These are phyloP conservation scores for Aspergillus fumigatus DNA, from an alignment of 2,329 filamentous ascomycete genomes.

Conservation along the genomic window DNA sequence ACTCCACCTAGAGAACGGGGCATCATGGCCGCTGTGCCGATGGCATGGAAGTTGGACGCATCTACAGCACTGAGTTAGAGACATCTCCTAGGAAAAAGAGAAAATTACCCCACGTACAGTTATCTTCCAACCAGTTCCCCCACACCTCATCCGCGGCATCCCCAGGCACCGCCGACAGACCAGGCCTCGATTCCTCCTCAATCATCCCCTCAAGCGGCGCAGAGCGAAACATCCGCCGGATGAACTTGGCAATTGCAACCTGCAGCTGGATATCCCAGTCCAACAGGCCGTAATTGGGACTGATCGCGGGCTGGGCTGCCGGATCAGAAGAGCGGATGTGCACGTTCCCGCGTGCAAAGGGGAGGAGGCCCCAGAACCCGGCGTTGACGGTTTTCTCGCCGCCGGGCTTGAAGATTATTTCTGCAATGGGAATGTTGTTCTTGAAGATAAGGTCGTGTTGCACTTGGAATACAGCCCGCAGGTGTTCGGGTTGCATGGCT, in stretches of 20 bases:
- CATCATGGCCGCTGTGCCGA: constrained; percentile 30
- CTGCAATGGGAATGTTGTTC: no score
- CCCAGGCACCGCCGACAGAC: constrained; percentile 14
- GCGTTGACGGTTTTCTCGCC: no score
- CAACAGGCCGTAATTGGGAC: constrained; percentile 30
- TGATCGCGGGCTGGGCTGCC: constrained; percentile 17
- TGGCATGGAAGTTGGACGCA: constrained; percentile 27
- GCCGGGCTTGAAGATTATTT: no score
- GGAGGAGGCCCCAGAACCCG: constrained; percentile 25
- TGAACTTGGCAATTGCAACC: constrained; percentile 18
- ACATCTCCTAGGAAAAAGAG: neutral
- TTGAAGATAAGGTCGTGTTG: no score
- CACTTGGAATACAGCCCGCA: no score
- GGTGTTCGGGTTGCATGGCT: no score
- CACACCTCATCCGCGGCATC: constrained; percentile 19
- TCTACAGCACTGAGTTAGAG: constrained; percentile 5
- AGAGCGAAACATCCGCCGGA: constrained; percentile 17
- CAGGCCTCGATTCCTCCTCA: constrained; percentile 16
- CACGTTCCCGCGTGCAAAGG: constrained; percentile 28
- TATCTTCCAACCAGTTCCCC: constrained; percentile 19
- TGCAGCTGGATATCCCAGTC: constrained; percentile 23
- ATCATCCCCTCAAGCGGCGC: constrained; percentile 12
- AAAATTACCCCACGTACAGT: constrained; percentile 15
- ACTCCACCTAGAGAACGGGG: constrained; percentile 31
- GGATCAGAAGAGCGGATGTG: constrained; percentile 27